These are phyloP conservation scores for Coccinonectria pachysandricola DNA, from an alignment of 2,329 filamentous ascomycete genomes.

Conservation along the genomic window DNA sequence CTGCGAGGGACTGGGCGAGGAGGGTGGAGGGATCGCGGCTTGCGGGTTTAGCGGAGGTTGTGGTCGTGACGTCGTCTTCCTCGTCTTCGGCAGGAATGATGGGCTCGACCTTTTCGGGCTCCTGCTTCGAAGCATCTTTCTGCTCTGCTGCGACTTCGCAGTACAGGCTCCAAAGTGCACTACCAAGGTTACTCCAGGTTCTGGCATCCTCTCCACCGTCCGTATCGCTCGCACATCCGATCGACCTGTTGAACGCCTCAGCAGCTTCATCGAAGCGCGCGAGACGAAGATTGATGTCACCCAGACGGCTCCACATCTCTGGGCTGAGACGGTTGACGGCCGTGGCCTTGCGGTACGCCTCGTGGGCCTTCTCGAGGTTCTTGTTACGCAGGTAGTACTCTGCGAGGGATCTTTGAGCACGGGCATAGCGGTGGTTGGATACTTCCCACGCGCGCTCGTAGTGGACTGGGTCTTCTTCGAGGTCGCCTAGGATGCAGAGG, in stretches of 20 bases:
- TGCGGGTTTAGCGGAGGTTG: constrained; percentile 11
- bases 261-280: constrained; percentile 68
- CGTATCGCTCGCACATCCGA: constrained; percentile 47
- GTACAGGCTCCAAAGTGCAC: constrained; percentile 64
- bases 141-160: constrained; percentile 37
- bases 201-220: constrained; percentile 82
- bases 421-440: constrained; percentile 68
- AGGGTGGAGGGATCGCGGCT: constrained; percentile 46
- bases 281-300: constrained; percentile 75
- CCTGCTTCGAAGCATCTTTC: constrained; percentile 16
- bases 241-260: constrained; percentile 72
- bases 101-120: constrained; percentile 6
- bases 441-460: constrained; percentile 85
- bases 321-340: constrained; percentile 71
- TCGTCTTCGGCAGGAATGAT: constrained; percentile 8
- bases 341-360: constrained; percentile 70
- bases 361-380: constrained; percentile 58
- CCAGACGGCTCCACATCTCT: constrained; percentile 79
- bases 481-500: constrained; percentile 87
- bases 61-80: constrained; percentile 21
- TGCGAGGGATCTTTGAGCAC: constrained; percentile 80
- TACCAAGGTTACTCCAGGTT: constrained; percentile 91
- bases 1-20: constrained; percentile 65
- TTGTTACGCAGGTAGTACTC: constrained; percentile 61
- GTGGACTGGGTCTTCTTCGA: constrained; percentile 62